phyloP scores from a whole-genome alignment of 352 stramenopile genomes.

The Phytophthora rubi region DNA sequence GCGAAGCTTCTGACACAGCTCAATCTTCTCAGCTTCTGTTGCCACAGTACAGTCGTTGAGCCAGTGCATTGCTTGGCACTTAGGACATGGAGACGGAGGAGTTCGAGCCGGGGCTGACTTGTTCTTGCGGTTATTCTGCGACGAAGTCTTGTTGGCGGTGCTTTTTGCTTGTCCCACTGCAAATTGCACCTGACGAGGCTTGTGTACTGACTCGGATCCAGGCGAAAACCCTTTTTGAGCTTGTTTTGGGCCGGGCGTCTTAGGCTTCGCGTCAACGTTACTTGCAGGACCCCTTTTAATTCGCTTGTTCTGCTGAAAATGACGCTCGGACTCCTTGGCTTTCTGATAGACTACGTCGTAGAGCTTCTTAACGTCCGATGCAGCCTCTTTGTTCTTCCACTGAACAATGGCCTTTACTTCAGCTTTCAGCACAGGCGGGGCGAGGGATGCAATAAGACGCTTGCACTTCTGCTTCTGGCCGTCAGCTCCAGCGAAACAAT shows the following conservation, averaged over 20 bases:
- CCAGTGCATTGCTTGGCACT: not conserved
- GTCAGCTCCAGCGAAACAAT: not conserved
- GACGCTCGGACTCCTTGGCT: not conserved
- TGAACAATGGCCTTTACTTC: not conserved
- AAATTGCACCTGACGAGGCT: not conserved
- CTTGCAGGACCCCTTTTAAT: not conserved
- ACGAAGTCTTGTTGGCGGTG: not conserved
- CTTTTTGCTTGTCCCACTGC: not conserved
- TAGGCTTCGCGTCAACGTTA: too few species aligned
- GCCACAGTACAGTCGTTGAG: not conserved
- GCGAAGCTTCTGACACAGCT: not conserved
- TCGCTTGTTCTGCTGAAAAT: conserved; percentile 5
- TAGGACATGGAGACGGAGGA: not conserved
- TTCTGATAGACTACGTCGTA: not conserved
- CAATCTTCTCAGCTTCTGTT: not conserved
- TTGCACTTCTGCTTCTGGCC: not conserved
- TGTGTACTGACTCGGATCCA: too few species aligned
- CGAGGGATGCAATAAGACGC: not conserved
- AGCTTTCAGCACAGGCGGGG: not conserved
- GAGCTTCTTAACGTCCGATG: not conserved
- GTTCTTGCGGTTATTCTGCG: not conserved
- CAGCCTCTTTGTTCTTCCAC: not conserved
- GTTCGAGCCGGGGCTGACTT: too few species aligned
- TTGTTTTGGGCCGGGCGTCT: too few species aligned
- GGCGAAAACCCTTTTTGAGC: too few species aligned